phyloP scores from a whole-genome alignment of 805 yeast species.

The Pichia membranifaciens region DNA sequence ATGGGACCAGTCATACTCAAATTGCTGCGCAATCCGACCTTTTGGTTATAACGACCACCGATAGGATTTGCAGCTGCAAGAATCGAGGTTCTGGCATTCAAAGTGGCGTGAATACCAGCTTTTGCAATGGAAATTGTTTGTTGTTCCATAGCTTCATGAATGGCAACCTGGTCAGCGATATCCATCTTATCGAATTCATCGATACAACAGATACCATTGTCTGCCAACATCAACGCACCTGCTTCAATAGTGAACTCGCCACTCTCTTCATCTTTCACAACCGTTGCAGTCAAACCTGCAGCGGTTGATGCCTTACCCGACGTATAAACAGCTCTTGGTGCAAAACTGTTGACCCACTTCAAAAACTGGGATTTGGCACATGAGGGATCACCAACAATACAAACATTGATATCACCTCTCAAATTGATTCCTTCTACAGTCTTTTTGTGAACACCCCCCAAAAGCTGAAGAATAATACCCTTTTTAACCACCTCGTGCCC shows the following conservation, averaged over 20 bases:
- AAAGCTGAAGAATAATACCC: constrained; percentile 79
- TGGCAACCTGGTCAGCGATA: constrained; percentile 89
- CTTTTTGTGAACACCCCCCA: constrained; percentile 93
- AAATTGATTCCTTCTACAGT: constrained; percentile 92
- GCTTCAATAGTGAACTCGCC: constrained; percentile 98
- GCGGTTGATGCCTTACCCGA: constrained; percentile 98
- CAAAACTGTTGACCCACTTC: constrained; percentile 84
- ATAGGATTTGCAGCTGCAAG: constrained; percentile 98
- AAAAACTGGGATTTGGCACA: constrained; percentile 94
- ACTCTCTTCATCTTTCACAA: constrained; percentile 93
- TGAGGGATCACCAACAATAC: constrained; percentile 97
- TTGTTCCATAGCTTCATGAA: constrained; percentile 99
- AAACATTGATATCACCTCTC: constrained; percentile 94
- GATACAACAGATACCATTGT: constrained; percentile 96
- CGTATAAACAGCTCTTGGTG: constrained; percentile 93
- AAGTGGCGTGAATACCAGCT: constrained; percentile 97
- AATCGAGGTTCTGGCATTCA: constrained; percentile 94
- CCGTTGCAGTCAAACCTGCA: constrained; percentile 98
- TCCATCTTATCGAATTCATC: constrained; percentile 99
- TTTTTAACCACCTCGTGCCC: constrained; percentile 94
- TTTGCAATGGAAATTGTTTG: constrained; percentile 97
- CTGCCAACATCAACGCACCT: constrained; percentile 97
- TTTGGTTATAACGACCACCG: constrained; percentile 93
- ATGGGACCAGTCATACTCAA: constrained; percentile 96
- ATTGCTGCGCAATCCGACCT: constrained; percentile 75